Conservation (phyloP, 1,284 basidiomycete genomes). For the Peniophora sp. region DNA sequence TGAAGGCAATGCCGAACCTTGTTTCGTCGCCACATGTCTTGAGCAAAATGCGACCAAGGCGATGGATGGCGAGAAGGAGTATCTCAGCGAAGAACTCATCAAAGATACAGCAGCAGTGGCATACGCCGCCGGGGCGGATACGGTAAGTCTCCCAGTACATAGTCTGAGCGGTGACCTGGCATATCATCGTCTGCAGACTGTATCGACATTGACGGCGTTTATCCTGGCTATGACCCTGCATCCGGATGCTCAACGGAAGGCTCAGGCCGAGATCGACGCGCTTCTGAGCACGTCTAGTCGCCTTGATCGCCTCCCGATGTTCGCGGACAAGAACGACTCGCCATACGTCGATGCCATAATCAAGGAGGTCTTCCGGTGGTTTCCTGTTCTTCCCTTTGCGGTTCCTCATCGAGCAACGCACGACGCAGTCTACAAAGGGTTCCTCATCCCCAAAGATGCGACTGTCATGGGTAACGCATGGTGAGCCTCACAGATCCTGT, state of each 20-base stretch:
- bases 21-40: constrained; percentile 10
- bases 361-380: constrained; percentile 29
- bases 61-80: constrained; percentile 8
- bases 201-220: constrained; percentile 31
- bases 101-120: constrained; percentile 12
- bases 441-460: constrained; percentile 9
- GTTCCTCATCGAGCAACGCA: constrained; percentile 10
- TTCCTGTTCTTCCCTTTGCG: constrained; percentile 15
- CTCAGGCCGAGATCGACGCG: constrained; percentile 33
- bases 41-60: constrained; percentile 7
- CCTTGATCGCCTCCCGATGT: constrained; percentile 28
- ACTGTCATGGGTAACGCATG: constrained; percentile 11
- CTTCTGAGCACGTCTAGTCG: constrained; percentile 22
- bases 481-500: not conserved
- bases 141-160: not conserved
- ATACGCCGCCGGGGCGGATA: constrained; percentile 9
- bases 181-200: constrained; percentile 22
- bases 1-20: constrained; percentile 9
- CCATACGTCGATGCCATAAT: constrained; percentile 32
- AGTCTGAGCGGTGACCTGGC: too few relatives aligned
- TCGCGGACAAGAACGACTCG: constrained; percentile 28
- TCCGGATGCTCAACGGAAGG: constrained; percentile 28
- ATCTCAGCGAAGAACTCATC: constrained; percentile 11
- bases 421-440: constrained; percentile 9
- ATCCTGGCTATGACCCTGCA: constrained; percentile 31